Evolutionary conservation across 2,329 filamentous ascomycete genomes (phyloP).

Genomic region (Colletotrichum trifolii): DNA sequence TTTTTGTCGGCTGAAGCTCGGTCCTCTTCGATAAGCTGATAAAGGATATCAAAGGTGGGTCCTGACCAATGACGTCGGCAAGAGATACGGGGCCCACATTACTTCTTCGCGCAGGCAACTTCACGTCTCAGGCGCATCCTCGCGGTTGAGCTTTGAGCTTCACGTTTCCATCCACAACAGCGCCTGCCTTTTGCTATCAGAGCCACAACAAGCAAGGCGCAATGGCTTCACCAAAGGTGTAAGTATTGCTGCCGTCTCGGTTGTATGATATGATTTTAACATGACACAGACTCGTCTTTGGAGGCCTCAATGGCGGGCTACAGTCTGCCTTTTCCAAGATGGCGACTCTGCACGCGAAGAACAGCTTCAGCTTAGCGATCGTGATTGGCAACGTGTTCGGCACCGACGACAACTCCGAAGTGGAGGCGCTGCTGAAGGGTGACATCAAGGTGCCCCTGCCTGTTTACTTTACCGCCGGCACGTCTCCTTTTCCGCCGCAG

Average conservation of each 20-base stretch:
- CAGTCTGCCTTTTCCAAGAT: conserved; percentile 83
- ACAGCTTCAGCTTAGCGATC: conserved; percentile 87
- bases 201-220: conserved; percentile 59
- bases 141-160: not conserved
- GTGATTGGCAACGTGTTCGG: conserved; percentile 86
- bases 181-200: not conserved
- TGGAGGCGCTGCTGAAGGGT: conserved; percentile 77
- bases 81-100: conserved; percentile 23
- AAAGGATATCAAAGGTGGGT: conserved; percentile 13
- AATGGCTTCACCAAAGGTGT: conserved; percentile 38
- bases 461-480: conserved; percentile 91
- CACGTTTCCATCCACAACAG: conserved; percentile 26
- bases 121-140: not conserved
- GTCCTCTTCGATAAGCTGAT: conserved; percentile 37
- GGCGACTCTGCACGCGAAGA: conserved; percentile 83
- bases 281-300: conserved; percentile 77
- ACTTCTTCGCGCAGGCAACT: conserved; percentile 33
- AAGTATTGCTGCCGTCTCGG: not conserved
- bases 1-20: conserved; percentile 31
- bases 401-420: conserved; percentile 64
- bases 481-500: conserved; percentile 73
- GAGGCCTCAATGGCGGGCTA: conserved; percentile 84
- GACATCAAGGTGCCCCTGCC: conserved; percentile 79
- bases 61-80: not conserved
- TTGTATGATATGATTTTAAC: conserved; percentile 2